Evolutionary conservation across 441 rosid genomes (phyloP).

Genomic region (Bocquillonia castaneifolia): DNA sequence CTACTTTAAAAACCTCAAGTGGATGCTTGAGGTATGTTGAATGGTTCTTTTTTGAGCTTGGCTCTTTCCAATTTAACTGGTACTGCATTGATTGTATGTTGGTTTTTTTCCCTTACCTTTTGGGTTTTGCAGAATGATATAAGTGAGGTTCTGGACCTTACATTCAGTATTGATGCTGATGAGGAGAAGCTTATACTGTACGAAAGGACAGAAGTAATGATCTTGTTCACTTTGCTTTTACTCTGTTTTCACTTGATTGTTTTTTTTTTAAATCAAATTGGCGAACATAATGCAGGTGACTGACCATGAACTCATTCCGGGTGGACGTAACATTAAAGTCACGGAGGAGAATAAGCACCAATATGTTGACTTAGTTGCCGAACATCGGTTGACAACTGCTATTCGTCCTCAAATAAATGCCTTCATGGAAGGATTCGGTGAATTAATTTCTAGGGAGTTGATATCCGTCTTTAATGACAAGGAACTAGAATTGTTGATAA

Average conservation of each 20-base stretch:
- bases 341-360: conserved; percentile 89
- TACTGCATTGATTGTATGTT: not conserved
- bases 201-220: conserved; percentile 64
- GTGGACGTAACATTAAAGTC: conserved; percentile 81
- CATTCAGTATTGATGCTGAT: conserved; percentile 95
- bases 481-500: conserved; percentile 84
- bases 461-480: conserved; percentile 86
- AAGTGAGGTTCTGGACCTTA: conserved; percentile 70
- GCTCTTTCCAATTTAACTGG: not conserved
- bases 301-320: conserved; percentile 86
- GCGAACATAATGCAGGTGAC: conserved; percentile 56
- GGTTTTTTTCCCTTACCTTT: conserved; percentile 12
- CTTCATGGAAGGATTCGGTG: conserved; percentile 79
- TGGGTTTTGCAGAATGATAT: conserved; percentile 66
- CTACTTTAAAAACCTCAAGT: conserved; percentile 77
- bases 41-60: not conserved
- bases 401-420: conserved; percentile 95
- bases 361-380: conserved; percentile 78
- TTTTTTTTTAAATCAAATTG: conserved; percentile 6
- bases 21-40: conserved; percentile 89
- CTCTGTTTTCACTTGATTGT: not conserved
- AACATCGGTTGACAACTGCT: conserved; percentile 92
- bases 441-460: conserved; percentile 66
- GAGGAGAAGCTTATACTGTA: conserved; percentile 88
- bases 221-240: conserved; percentile 1